Evolutionary conservation across 2,329 filamentous ascomycete genomes (phyloP).

Genomic region (Colletotrichum endophyticum): DNA sequence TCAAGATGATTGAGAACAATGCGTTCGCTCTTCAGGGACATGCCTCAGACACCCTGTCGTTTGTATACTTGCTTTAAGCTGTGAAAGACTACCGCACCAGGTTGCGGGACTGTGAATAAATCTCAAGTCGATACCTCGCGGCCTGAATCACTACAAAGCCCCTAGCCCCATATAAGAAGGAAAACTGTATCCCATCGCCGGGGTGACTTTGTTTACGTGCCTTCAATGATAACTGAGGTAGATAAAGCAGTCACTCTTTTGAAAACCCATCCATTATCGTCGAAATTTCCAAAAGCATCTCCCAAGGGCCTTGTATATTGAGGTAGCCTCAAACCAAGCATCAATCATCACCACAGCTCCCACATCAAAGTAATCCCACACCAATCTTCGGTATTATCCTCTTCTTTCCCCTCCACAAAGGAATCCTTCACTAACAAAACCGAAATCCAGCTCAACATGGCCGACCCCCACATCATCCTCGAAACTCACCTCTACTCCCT

Average conservation of each 20-base stretch:
- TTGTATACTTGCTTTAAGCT: neutral
- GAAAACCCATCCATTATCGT: neutral
- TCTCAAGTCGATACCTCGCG: constrained; percentile 54
- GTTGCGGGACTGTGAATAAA: constrained; percentile 35
- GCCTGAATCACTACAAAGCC: neutral
- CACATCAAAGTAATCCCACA: neutral
- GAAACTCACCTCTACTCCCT: constrained; percentile 10
- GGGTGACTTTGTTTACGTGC: neutral
- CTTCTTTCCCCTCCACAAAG: neutral
- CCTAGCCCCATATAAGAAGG: neutral
- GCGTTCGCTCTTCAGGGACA: neutral
- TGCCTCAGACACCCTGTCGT: constrained; percentile 41
- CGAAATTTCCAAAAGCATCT: neutral
- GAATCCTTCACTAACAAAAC: neutral
- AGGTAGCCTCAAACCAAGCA: neutral
- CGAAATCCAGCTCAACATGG: neutral
- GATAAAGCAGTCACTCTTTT: neutral
- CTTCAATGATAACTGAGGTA: neutral
- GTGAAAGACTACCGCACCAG: neutral
- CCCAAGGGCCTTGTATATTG: neutral
- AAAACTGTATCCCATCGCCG: neutral
- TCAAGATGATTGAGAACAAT: neutral
- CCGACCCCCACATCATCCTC: neutral
- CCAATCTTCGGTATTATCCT: neutral
- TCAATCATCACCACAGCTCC: neutral